Evolutionary conservation across 345 rosid species (phyloP).

Genomic region (Aegle marmelos): DNA sequence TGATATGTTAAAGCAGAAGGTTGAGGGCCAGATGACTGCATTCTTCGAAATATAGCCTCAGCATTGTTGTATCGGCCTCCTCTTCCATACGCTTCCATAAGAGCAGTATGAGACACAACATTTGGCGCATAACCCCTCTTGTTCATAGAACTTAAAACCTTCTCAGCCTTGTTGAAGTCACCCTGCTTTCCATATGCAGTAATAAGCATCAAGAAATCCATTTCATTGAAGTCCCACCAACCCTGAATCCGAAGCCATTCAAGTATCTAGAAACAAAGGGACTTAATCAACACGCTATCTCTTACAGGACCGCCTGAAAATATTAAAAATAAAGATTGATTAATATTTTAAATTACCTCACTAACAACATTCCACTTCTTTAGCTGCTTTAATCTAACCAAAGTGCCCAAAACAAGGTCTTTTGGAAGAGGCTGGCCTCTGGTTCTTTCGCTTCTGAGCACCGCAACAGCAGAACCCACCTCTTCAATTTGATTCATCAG

Average conservation of each 20-base stretch:
- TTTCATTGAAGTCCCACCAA: conserved; percentile 94
- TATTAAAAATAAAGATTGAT: background rate
- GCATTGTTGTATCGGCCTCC: conserved; percentile 84
- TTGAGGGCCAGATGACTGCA: conserved; percentile 89
- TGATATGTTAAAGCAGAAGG: conserved; percentile 96
- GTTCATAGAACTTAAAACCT: conserved; percentile 58
- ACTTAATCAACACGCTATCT: background rate
- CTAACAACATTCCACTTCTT: conserved; percentile 81
- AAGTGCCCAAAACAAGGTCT: conserved; percentile 76
- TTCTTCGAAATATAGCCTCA: conserved; percentile 88
- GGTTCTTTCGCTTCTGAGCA: conserved; percentile 50
- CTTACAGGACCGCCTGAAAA: background rate
- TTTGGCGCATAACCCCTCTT: conserved; percentile 68
- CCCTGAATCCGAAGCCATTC: conserved; percentile 85
- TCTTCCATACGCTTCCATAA: conserved; percentile 94
- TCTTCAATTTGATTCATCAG: conserved; percentile 78
- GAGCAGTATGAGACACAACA: conserved; percentile 84
- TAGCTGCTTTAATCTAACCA: conserved; percentile 89
- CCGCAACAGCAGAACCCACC: conserved; percentile 55
- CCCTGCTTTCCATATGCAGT: conserved; percentile 91
- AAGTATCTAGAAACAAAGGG: conserved; percentile 55
- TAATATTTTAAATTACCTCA: conserved; percentile 51
- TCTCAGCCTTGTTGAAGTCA: conserved; percentile 79
- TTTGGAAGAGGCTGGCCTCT: conserved; percentile 53
- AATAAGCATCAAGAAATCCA: conserved; percentile 83